These are phyloP conservation scores for Microcos paniculata DNA, from an alignment of 345 rosid genomes.

Conservation along the genomic window DNA sequence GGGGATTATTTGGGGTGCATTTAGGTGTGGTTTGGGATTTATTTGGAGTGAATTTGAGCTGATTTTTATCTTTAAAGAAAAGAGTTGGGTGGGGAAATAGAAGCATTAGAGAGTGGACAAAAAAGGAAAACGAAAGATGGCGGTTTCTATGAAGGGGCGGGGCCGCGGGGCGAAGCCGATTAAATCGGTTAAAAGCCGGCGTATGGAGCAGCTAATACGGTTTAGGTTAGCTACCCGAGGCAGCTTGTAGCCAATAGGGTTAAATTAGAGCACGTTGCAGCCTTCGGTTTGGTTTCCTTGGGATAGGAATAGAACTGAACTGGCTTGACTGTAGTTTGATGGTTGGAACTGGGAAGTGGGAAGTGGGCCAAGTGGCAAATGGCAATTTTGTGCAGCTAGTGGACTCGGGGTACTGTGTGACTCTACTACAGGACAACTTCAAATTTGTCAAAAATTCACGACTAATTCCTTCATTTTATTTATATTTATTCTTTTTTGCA, in stretches of 20 bases:
- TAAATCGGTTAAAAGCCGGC: slow-evolving; percentile 33
- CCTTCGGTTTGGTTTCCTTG: background rate
- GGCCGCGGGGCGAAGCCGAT: slow-evolving; percentile 24
- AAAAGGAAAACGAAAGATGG: background rate
- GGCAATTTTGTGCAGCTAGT: background rate
- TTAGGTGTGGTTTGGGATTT: slow-evolving; percentile 44
- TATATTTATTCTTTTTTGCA: too few species aligned
- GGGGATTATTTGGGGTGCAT: slow-evolving; percentile 12
- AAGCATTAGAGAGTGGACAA: background rate
- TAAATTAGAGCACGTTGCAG: background rate
- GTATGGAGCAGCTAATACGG: background rate
- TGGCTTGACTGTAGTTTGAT: background rate
- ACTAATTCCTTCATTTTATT: too few species aligned
- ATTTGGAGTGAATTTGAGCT: slow-evolving; percentile 41
- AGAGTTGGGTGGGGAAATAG: background rate
- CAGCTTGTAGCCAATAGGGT: background rate
- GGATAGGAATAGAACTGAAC: too few species aligned
- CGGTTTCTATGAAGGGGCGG: slow-evolving; percentile 30
- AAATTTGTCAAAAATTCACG: background rate
- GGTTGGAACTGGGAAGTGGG: too few species aligned
- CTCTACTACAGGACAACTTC: background rate
- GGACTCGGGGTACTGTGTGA: background rate
- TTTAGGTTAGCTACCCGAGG: background rate
- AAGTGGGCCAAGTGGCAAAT: background rate
- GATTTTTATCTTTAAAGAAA: slow-evolving; percentile 11